These are phyloP conservation scores for Beauveria bassiana DNA, from an alignment of 2,329 filamentous ascomycete genomes.

Conservation along the genomic window DNA sequence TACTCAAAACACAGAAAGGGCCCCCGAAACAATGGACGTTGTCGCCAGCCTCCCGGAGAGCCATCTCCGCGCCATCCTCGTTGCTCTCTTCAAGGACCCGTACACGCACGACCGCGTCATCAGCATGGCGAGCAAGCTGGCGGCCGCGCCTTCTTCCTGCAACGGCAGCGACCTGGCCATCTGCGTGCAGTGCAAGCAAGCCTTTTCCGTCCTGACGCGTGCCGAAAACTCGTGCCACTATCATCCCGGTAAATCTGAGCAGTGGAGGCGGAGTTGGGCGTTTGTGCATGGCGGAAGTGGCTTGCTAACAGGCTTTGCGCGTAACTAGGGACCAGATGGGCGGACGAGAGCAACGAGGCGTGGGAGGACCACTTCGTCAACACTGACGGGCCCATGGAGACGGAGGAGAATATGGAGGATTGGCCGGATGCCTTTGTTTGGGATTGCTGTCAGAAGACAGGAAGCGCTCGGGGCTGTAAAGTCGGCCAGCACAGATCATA, in stretches of 20 bases:
- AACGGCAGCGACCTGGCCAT: not conserved
- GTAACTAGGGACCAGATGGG: not conserved
- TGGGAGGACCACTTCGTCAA: constrained; percentile 15
- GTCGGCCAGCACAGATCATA: not conserved
- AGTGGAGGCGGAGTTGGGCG: not conserved
- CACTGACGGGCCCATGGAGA: constrained; percentile 14
- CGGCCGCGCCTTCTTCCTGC: not conserved
- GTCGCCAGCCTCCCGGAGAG: not conserved
- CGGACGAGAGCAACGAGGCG: constrained; percentile 7
- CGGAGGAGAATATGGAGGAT: constrained; percentile 7
- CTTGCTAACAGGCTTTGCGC: not conserved
- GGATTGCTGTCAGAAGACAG: constrained; percentile 16
- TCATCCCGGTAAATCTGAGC: not conserved
- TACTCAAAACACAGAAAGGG: not conserved
- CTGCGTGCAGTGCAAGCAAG: not conserved
- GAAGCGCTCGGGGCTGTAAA: constrained; percentile 13
- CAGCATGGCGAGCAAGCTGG: not conserved
- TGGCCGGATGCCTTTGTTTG: constrained; percentile 18
- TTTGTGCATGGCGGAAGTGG: not conserved
- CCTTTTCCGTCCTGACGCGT: not conserved
- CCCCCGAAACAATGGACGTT: not conserved
- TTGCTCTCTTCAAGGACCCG: not conserved
- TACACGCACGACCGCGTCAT: not conserved
- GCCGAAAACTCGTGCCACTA: not conserved
- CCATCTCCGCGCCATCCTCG: constrained; percentile 1